Evolutionary conservation across 2,329 filamentous ascomycete genomes (phyloP).

Genomic region (Chrysoporthe austroafricana): DNA sequence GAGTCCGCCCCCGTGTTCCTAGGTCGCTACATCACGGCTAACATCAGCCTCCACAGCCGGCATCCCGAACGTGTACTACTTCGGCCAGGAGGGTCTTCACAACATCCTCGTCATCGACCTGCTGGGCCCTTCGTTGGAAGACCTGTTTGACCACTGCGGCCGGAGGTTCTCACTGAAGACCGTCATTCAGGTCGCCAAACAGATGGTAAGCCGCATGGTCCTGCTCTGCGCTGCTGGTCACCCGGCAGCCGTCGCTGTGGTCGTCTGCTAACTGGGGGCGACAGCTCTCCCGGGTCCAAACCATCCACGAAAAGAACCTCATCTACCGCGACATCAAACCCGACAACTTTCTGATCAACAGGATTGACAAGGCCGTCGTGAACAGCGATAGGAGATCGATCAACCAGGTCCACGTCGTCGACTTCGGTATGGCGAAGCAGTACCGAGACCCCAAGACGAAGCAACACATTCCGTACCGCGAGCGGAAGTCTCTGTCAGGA

Average conservation of each 20-base stretch:
- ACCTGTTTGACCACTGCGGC: conserved; percentile 97
- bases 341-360: conserved; percentile 97
- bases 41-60: conserved; percentile 64
- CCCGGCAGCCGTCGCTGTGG: background rate
- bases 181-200: conserved; percentile 98
- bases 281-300: conserved; percentile 85
- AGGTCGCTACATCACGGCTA: background rate
- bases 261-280: conserved; percentile 34
- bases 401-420: conserved; percentile 97
- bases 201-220: conserved; percentile 70
- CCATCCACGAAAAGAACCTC: conserved; percentile 97
- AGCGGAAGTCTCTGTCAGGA: conserved; percentile 94
- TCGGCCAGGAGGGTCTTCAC: conserved; percentile 96
- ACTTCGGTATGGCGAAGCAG: conserved; percentile 99
- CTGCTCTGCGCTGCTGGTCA: background rate
- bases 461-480: conserved; percentile 96
- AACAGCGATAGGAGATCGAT: conserved; percentile 45
- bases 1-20: conserved; percentile 51
- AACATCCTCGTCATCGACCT: conserved; percentile 99
- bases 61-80: conserved; percentile 99
- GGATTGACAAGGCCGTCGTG: conserved; percentile 78
- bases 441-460: conserved; percentile 99
- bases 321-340: conserved; percentile 99
- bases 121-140: conserved; percentile 90
- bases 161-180: conserved; percentile 96